phyloP scores from a whole-genome alignment of 1,284 basidiomycete species.

The Sanghuangporus baumii region DNA sequence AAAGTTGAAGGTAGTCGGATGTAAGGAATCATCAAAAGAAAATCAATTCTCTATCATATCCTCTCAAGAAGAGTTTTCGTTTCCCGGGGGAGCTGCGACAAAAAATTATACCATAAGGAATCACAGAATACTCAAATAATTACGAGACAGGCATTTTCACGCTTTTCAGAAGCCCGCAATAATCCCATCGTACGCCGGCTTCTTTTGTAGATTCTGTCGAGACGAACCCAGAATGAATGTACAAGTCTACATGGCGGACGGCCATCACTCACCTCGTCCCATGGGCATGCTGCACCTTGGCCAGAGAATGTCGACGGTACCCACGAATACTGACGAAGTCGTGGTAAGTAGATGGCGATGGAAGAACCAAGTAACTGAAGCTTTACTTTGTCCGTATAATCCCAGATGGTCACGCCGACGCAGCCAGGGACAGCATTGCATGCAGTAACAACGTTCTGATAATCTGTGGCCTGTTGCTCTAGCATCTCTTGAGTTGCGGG shows the following conservation, averaged over 20 bases:
- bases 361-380: background rate
- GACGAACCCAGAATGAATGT: background rate
- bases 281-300: slow-evolving; percentile 23
- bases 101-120: too few species aligned
- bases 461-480: slow-evolving; percentile 44
- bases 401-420: slow-evolving; percentile 40
- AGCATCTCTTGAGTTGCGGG: slow-evolving; percentile 42
- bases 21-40: too few species aligned
- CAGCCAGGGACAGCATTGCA: slow-evolving; percentile 39
- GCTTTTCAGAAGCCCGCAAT: slow-evolving; percentile 15
- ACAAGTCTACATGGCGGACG: background rate
- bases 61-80: too few species aligned
- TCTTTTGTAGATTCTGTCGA: slow-evolving; percentile 20
- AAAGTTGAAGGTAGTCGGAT: too few species aligned
- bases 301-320: slow-evolving; percentile 22
- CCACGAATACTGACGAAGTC: slow-evolving; percentile 21
- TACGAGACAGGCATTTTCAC: too few species aligned
- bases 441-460: slow-evolving; percentile 38
- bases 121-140: too few species aligned
- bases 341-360: background rate
- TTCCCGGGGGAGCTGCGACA: too few species aligned
- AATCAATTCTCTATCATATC: too few species aligned
- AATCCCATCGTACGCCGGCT: slow-evolving; percentile 22
- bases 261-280: slow-evolving; percentile 19
- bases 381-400: slow-evolving; percentile 38